Evolutionary conservation across 257 asterid species (phyloP), one percentile per base, ranked within the genome.

Genomic region (Nicotiana tabacum): DNA sequence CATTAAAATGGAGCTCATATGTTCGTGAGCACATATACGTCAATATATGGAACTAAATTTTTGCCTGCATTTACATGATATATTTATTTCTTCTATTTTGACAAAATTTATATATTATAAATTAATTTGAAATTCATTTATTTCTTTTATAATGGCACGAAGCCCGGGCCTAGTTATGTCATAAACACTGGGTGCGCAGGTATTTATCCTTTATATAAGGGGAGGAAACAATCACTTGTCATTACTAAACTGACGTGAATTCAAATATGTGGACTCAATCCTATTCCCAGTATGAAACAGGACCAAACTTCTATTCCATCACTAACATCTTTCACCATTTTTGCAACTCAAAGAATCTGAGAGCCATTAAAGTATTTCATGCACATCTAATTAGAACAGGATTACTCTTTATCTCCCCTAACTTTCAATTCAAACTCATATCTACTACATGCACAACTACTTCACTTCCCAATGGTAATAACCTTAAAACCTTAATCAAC

Each of bases 351-450:
- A 81, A 66, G 66, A 66, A 81, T 81, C 83, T 81, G 16, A 81
- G 64, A 66, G 66, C 61, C 46, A 51, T 66, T 81, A 81, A 30
- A 70, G 67, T 70, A 32, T 65, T 81, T 66, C 78, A 81, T 66
- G 66, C 56, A 46, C 83, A 81, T 51, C 21, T 81, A 70, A 30
- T 81, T 32, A 81, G 29, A 66, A 81, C 67, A 48, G 83, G 83
- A 33, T 57, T 81, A 29, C 3, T 81, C 66, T 66, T 58, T 7
- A 29, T 81, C 78, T 65, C 83, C 33, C 56, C 83, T 2, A 91
- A 86, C 32, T 94, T 92, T 83, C 97, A 92, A 82, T 83, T 93
- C 79, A 83, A 92, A 81, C 83, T 94, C 51, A 74, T 89, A n/a
- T 61, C 82, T 5, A 43, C 82, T 5, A 43, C 97, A 4, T 92